These are phyloP conservation scores for Fraxinus paxiana DNA, from an alignment of 305 asterid genomes.

Conservation along the genomic window DNA sequence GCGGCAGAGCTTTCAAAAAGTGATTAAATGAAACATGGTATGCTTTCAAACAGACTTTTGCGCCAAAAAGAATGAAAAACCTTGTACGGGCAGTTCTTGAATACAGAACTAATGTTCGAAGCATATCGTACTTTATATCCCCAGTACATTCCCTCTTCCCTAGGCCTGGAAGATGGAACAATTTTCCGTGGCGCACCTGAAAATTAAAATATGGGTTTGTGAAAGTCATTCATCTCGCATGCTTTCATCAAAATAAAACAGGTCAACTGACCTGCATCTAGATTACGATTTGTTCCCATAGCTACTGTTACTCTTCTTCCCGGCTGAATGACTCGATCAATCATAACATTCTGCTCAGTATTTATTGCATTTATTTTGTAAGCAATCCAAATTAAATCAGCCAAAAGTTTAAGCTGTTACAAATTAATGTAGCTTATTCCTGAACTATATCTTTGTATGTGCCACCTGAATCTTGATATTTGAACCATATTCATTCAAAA, in stretches of 20 bases:
- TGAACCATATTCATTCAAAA: background rate
- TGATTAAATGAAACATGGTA: background rate
- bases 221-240: slow-evolving; percentile 2
- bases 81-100: slow-evolving; percentile 75
- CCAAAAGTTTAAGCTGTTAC: background rate
- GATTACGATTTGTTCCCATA: slow-evolving; percentile 72
- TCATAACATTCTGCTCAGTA: slow-evolving; percentile 55
- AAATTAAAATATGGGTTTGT: slow-evolving; percentile 26
- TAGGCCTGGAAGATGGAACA: slow-evolving; percentile 80
- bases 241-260: slow-evolving; percentile 3
- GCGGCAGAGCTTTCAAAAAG: background rate
- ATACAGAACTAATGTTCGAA: slow-evolving; percentile 68
- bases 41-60: background rate
- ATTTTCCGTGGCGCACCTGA: slow-evolving; percentile 52
- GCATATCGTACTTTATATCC: slow-evolving; percentile 92
- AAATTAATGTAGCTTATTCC: background rate
- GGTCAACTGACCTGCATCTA: slow-evolving; percentile 56
- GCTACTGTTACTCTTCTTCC: slow-evolving; percentile 92
- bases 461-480: background rate
- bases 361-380: slow-evolving; percentile 15
- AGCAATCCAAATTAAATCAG: slow-evolving; percentile 7
- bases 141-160: slow-evolving; percentile 91
- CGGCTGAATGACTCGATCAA: slow-evolving; percentile 67
- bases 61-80: slow-evolving; percentile 27
- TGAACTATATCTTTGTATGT: background rate